phyloP scores from a whole-genome alignment of 2,329 filamentous ascomycete species.

The Cryphonectria parasitica region DNA sequence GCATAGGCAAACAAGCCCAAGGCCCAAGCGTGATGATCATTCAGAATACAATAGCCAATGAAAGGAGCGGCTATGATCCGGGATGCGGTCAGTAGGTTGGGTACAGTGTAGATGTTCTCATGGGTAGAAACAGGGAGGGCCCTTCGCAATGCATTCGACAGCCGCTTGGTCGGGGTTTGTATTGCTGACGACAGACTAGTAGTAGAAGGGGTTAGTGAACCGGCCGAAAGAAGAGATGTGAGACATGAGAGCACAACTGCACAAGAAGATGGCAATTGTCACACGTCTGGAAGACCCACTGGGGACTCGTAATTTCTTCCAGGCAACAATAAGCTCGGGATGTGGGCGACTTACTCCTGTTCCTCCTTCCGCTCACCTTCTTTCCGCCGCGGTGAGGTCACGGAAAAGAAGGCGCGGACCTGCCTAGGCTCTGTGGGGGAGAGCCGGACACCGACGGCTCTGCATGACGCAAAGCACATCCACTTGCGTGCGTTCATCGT shows the following conservation, averaged over 20 bases:
- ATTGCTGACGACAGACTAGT: slow-evolving; percentile 19
- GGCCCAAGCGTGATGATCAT: slow-evolving; percentile 78
- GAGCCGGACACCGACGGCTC: not conserved
- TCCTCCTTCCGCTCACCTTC: slow-evolving; percentile 22
- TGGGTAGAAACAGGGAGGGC: slow-evolving; percentile 46
- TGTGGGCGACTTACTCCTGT: slow-evolving; percentile 20
- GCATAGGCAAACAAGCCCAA: slow-evolving; percentile 90
- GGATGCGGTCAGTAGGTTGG: slow-evolving; percentile 88
- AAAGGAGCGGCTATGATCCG: slow-evolving; percentile 81
- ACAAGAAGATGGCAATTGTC: not conserved
- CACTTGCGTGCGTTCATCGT: not conserved
- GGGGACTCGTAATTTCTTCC: not conserved
- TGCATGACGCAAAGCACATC: slow-evolving; percentile 5
- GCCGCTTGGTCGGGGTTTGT: slow-evolving; percentile 16
- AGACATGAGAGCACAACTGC: not conserved
- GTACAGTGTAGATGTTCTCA: slow-evolving; percentile 97
- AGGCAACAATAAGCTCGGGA: not conserved
- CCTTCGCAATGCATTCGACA: slow-evolving; percentile 25
- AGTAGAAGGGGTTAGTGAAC: slow-evolving; percentile 10
- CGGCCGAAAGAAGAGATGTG: not conserved
- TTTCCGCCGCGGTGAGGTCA: slow-evolving; percentile 19
- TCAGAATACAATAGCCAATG: slow-evolving; percentile 85
- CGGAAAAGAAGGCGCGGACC: slow-evolving; percentile 23
- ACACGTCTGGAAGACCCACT: not conserved
- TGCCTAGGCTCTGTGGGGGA: slow-evolving; percentile 14